These are phyloP conservation scores for Coemansia sp. DNA, from an alignment of 192 early-diverging fungal species.

Conservation along the genomic window DNA sequence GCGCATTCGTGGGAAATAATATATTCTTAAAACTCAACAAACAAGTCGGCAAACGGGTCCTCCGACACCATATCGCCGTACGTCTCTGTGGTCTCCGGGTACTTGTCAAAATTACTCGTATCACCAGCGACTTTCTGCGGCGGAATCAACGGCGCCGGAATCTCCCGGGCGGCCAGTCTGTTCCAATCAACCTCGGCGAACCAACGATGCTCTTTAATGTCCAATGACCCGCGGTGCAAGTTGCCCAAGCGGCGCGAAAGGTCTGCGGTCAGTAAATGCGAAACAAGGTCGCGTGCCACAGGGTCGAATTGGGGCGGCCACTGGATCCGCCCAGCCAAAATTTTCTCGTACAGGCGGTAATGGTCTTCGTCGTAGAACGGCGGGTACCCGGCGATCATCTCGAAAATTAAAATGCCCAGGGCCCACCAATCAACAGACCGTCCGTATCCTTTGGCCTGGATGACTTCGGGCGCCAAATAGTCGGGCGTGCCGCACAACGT, in stretches of 20 bases:
- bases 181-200: constrained; percentile 93
- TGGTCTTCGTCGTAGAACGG: constrained; percentile 96
- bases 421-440: constrained; percentile 96
- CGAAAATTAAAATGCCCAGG: constrained; percentile 88
- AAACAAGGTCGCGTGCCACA: constrained; percentile 79
- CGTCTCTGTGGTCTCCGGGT: constrained; percentile 86
- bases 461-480: constrained; percentile 85
- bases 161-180: constrained; percentile 65
- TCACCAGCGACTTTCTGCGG: constrained; percentile 80
- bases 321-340: constrained; percentile 75
- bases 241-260: constrained; percentile 86
- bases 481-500: constrained; percentile 83
- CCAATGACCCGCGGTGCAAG: constrained; percentile 74
- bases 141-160: constrained; percentile 86
- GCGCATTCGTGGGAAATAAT: no score
- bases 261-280: constrained; percentile 76
- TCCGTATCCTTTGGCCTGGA: constrained; percentile 91
- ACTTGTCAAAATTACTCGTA: constrained; percentile 91
- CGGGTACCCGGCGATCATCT: constrained; percentile 94
- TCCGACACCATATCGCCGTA: constrained; percentile 72
- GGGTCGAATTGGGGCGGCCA: constrained; percentile 88
- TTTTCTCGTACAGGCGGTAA: constrained; percentile 91
- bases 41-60: constrained; percentile 72
- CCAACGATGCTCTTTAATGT: constrained; percentile 95
- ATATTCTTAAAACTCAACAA: constrained; percentile 66